These are phyloP conservation scores for Fusarium zealandicum DNA, from an alignment of 2,329 filamentous ascomycete genomes.

Conservation along the genomic window DNA sequence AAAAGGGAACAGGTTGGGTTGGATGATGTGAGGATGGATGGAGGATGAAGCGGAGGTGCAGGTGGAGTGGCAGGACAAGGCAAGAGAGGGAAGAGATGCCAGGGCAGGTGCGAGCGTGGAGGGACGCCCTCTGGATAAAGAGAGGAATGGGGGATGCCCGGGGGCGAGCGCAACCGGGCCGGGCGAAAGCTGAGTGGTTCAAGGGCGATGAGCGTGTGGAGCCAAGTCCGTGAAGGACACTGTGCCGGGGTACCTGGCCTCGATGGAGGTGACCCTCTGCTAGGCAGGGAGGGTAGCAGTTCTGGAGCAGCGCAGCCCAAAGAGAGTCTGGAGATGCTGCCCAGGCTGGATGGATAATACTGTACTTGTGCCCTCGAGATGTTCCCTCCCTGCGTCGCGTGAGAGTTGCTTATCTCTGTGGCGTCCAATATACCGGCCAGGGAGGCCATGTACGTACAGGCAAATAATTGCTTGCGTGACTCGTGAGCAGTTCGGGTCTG, in stretches of 20 bases:
- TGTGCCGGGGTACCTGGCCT: conserved; percentile 39
- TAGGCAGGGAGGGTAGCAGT: too few relatives aligned
- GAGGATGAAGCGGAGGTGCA: conserved; percentile 19
- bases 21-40: conserved; percentile 31
- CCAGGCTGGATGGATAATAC: too few relatives aligned
- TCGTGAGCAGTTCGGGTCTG: conserved; percentile 1
- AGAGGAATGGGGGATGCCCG: conserved; percentile 27
- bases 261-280: not conserved
- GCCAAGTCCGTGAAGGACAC: conserved; percentile 31
- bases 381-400: not conserved
- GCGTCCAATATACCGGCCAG: too few relatives aligned
- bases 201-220: conserved; percentile 2
- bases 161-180: conserved; percentile 26
- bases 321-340: conserved; percentile 30
- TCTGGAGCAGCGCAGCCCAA: too few relatives aligned
- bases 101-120: conserved; percentile 31
- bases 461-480: conserved; percentile 1
- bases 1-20: conserved; percentile 19
- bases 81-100: conserved; percentile 29
- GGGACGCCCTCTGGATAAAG: conserved; percentile 32
- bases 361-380: conserved; percentile 27
- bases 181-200: conserved; percentile 20
- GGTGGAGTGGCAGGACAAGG: conserved; percentile 32
- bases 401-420: conserved; percentile 19
- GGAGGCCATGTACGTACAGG: not conserved